These are phyloP conservation scores for Lachancea dasiensis DNA, from an alignment of 805 yeast species.

Conservation along the genomic window DNA sequence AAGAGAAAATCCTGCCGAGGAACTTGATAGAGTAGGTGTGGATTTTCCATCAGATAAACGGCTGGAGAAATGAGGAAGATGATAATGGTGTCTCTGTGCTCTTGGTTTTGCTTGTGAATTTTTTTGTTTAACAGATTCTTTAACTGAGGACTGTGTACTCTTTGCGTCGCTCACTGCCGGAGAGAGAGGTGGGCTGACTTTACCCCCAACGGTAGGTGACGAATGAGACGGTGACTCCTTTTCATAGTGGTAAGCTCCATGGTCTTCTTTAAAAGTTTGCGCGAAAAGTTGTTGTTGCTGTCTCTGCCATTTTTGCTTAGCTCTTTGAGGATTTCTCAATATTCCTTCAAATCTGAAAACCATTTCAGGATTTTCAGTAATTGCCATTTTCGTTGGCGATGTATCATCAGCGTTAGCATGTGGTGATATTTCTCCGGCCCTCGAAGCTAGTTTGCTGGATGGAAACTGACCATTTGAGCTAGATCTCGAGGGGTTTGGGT, in stretches of 20 bases:
- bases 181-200: slow-evolving; percentile 5
- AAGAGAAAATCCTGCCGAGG: slow-evolving; percentile 5
- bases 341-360: slow-evolving; percentile 42
- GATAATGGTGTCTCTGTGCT: slow-evolving; percentile 22
- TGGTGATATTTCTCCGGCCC: slow-evolving; percentile 10
- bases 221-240: neutral
- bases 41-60: slow-evolving; percentile 11
- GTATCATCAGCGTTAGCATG: slow-evolving; percentile 23
- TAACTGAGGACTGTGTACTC: slow-evolving; percentile 2
- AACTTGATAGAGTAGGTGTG: slow-evolving; percentile 9
- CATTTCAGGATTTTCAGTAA: slow-evolving; percentile 34
- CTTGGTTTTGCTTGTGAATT: slow-evolving; percentile 7
- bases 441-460: slow-evolving; percentile 2
- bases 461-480: slow-evolving; percentile 7
- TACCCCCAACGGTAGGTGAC: neutral
- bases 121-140: slow-evolving; percentile 6
- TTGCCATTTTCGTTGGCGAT: slow-evolving; percentile 15
- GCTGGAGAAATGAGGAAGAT: slow-evolving; percentile 23
- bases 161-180: slow-evolving; percentile 1
- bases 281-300: slow-evolving; percentile 24
- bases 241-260: slow-evolving; percentile 3
- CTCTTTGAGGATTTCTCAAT: slow-evolving; percentile 34
- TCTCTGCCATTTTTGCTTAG: slow-evolving; percentile 28
- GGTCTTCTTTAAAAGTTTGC: slow-evolving; percentile 22
- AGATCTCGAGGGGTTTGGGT: slow-evolving; percentile 18